Conservation (phyloP, 2,329 filamentous ascomycete genomes). For the Penicillium fuscoglaucum region DNA sequence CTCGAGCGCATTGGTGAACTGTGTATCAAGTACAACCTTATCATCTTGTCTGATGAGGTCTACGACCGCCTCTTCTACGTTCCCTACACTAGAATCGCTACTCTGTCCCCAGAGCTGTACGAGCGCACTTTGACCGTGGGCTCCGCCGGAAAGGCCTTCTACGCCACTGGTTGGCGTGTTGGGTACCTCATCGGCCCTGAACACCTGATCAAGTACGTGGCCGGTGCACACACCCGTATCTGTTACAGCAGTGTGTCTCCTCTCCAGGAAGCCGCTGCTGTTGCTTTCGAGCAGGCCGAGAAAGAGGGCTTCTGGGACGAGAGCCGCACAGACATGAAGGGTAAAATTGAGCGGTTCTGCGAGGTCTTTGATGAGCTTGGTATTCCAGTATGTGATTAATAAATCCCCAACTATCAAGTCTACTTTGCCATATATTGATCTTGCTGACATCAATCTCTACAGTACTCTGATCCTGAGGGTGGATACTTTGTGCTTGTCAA, state of each 20-base stretch:
- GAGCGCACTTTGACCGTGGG: constrained; percentile 88
- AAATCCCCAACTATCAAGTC: neutral
- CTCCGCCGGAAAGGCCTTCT: constrained; percentile 97
- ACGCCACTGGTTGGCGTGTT: constrained; percentile 95
- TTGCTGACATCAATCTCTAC: neutral
- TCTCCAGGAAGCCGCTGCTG: constrained; percentile 88
- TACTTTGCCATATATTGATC: neutral
- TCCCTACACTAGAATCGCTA: constrained; percentile 89
- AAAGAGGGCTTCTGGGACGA: constrained; percentile 82
- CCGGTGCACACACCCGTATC: constrained; percentile 90
- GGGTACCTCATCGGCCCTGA: constrained; percentile 91
- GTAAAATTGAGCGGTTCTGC: constrained; percentile 85
- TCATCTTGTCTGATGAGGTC: constrained; percentile 89
- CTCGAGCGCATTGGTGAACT: constrained; percentile 81
- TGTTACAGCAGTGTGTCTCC: constrained; percentile 94
- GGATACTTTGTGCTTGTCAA: constrained; percentile 98
- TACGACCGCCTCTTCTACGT: constrained; percentile 96
- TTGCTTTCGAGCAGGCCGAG: constrained; percentile 91
- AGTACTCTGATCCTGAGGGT: constrained; percentile 88
- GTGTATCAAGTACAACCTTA: constrained; percentile 88
- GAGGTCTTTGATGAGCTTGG: constrained; percentile 73
- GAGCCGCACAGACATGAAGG: constrained; percentile 82
- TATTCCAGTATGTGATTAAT: constrained; percentile 54
- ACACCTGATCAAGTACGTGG: constrained; percentile 85
- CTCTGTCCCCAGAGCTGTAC: constrained; percentile 85